These are phyloP conservation scores for Phragmites australis DNA, from an alignment of 176 grass and related monocot species.

Conservation along the genomic window DNA sequence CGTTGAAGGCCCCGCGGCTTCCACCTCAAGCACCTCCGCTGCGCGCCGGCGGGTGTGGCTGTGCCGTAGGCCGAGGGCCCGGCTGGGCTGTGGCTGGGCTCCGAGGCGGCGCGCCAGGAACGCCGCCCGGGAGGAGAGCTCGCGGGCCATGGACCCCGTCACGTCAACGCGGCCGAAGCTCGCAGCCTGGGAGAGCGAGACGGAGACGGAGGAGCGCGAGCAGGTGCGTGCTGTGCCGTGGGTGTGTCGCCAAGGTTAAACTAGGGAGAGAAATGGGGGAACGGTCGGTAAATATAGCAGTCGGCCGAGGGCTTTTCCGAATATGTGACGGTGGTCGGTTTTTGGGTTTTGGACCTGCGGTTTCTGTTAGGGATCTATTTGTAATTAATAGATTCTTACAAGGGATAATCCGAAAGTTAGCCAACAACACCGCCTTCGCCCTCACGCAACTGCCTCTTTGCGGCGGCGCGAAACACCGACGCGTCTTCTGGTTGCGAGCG, in stretches of 20 bases:
- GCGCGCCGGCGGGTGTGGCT: slow-evolving; percentile 39
- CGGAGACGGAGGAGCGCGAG: neutral
- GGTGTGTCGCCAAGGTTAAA: slow-evolving; percentile 27
- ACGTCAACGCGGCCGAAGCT: neutral
- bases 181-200: neutral
- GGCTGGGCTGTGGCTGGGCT: neutral
- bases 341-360: neutral
- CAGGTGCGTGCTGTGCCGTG: slow-evolving; percentile 1
- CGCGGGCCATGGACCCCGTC: slow-evolving; percentile 33
- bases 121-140: slow-evolving; percentile 18
- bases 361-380: neutral
- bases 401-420: neutral
- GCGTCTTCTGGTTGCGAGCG: neutral
- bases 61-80: slow-evolving; percentile 9
- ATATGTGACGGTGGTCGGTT: neutral
- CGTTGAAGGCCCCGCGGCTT: slow-evolving; percentile 1
- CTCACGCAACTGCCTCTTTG: neutral
- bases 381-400: neutral
- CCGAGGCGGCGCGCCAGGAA: slow-evolving; percentile 24
- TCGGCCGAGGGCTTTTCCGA: neutral
- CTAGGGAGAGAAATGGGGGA: neutral
- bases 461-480: slow-evolving; percentile 31
- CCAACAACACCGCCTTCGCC: neutral
- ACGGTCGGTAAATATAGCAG: slow-evolving; percentile 24
- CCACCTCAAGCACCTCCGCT: slow-evolving; percentile 27